Percentiles rank a stretch among this genome's conserved stretches.
These are phyloP conservation scores for Clarireedia sp. DNA, from an alignment of 2,329 filamentous ascomycete genomes.

Conservation along the genomic window DNA sequence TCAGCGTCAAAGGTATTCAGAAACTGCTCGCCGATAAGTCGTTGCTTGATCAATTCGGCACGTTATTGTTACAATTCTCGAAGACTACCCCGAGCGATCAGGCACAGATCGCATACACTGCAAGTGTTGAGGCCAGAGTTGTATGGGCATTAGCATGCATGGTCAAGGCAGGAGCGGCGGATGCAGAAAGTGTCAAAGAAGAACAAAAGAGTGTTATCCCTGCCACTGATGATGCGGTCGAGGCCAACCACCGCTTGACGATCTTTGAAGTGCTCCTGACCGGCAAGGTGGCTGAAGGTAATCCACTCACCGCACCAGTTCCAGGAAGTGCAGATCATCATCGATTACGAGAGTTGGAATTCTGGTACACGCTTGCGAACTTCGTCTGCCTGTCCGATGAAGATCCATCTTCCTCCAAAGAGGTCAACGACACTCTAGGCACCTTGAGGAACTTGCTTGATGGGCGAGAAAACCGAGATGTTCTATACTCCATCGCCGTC, in stretches of 20 bases:
- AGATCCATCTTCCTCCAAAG: constrained; percentile 45
- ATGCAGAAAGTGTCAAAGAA: constrained; percentile 28
- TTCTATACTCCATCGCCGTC: constrained; percentile 82
- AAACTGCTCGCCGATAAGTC: constrained; percentile 44
- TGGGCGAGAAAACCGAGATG: constrained; percentile 77
- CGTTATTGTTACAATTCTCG: constrained; percentile 51
- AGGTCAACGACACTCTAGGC: constrained; percentile 57
- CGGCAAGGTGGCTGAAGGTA: constrained; percentile 55
- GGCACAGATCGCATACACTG: constrained; percentile 45
- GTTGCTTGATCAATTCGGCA: constrained; percentile 59
- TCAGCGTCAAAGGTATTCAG: constrained; percentile 40
- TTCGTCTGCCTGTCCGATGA: constrained; percentile 61
- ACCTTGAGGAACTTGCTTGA: constrained; percentile 65
- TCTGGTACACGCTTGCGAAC: constrained; percentile 73
- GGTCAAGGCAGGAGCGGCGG: constrained; percentile 24
- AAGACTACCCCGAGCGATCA: constrained; percentile 41
- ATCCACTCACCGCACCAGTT: constrained; percentile 46
- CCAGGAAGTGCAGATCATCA: constrained; percentile 44
- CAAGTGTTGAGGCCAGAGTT: constrained; percentile 48
- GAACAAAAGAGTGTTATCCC: constrained; percentile 34
- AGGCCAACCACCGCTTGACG: constrained; percentile 62
- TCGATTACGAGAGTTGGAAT: constrained; percentile 59
- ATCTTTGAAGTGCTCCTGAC: constrained; percentile 72
- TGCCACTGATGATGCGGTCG: constrained; percentile 49
- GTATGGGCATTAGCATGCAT: constrained; percentile 53